Conservation (phyloP, 306 rosid genomes). For the Astragalus membranaceus region DNA sequence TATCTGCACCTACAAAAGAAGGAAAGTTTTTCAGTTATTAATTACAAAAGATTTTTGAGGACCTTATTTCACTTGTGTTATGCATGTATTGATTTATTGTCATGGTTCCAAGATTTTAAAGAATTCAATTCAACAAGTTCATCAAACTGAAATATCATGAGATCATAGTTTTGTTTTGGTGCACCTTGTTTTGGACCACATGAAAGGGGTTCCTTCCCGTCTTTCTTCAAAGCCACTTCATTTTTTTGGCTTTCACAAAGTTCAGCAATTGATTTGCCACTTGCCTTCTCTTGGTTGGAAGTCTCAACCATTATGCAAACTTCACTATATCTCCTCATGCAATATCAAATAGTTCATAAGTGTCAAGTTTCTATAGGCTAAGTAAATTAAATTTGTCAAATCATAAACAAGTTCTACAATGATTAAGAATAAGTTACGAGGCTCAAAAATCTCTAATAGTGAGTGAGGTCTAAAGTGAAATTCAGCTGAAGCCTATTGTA, state of each 20-base stretch:
- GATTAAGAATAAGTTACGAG: neutral
- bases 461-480: too few relatives aligned
- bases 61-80: neutral
- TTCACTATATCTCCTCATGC: constrained; percentile 2
- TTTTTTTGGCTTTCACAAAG: constrained; percentile 4
- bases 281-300: neutral
- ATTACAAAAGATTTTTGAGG: neutral
- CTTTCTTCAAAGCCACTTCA: neutral
- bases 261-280: neutral
- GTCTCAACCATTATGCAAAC: neutral
- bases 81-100: neutral
- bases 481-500: too few relatives aligned
- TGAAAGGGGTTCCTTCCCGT: neutral
- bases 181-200: neutral
- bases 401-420: neutral
- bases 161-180: neutral
- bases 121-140: neutral
- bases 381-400: neutral
- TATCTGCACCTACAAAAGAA: neutral
- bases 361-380: neutral
- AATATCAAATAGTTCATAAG: neutral
- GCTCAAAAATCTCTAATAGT: too few relatives aligned
- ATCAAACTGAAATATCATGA: neutral
- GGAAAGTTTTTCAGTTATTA: neutral
- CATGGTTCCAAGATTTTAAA: neutral